Percentiles rank a stretch among this genome's conserved stretches.
phyloP scores from a whole-genome alignment of 148 eudicot species.

The Cornus controversa region DNA sequence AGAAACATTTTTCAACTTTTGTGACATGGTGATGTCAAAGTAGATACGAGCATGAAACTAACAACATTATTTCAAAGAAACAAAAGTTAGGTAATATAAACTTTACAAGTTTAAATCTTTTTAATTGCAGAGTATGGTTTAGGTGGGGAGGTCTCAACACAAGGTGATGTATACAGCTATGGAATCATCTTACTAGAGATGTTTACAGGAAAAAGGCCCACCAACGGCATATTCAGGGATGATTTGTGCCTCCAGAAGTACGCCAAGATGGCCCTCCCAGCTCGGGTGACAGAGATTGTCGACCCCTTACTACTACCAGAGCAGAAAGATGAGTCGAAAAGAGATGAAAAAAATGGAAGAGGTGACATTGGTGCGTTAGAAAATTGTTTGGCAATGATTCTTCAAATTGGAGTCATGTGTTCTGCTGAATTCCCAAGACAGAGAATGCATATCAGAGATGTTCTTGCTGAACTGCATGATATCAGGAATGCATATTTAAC shows the following conservation, averaged over 20 bases:
- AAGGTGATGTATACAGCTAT: neutral
- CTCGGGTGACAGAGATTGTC: neutral
- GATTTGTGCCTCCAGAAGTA: neutral
- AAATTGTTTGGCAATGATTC: neutral
- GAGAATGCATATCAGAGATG: neutral
- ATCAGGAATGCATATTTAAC: neutral
- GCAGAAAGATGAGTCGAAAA: neutral
- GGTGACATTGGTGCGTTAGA: neutral
- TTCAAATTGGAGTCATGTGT: conserved; percentile 2
- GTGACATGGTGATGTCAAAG: no score
- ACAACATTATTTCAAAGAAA: no score
- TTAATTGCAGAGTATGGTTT: no score
- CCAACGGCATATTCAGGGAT: neutral
- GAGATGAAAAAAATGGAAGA: no score
- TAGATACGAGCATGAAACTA: no score
- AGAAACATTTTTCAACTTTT: no score
- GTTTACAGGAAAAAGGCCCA: neutral
- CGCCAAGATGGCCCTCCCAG: neutral
- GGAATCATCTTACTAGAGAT: neutral
- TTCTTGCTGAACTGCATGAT: neutral
- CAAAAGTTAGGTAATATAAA: no score
- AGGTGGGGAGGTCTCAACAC: no score
- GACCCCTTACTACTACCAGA: neutral
- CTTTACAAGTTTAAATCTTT: no score
- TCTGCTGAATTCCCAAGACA: neutral